A percentile compares a stretch with the other conserved stretches of the same genome.
These are phyloP conservation scores for Herpetospermum pedunculosum DNA, from an alignment of 306 rosid species.

Conservation along the genomic window DNA sequence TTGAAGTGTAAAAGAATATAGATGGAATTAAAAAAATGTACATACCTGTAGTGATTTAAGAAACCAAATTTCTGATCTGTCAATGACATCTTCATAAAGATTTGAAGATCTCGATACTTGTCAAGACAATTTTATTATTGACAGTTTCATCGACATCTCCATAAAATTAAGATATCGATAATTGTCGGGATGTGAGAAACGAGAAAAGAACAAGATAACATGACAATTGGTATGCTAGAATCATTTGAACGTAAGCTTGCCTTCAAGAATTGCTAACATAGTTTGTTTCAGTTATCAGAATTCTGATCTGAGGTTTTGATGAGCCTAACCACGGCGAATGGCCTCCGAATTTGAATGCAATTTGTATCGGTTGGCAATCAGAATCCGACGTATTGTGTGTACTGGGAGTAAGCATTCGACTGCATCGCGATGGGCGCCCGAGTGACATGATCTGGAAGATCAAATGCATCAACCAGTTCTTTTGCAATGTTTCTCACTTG, in stretches of 20 bases:
- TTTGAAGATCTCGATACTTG: too few species aligned
- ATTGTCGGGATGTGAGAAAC: too few species aligned
- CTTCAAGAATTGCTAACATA: not conserved
- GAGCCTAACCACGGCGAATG: not conserved
- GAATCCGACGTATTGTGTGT: slow-evolving; percentile 67
- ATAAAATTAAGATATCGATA: not conserved
- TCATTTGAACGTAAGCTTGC: not conserved
- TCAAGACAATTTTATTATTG: too few species aligned
- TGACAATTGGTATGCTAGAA: not conserved
- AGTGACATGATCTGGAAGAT: slow-evolving; percentile 67
- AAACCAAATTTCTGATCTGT: too few species aligned
- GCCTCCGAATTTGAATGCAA: not conserved
- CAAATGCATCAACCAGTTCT: slow-evolving; percentile 80
- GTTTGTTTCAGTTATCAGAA: not conserved
- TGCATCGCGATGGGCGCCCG: slow-evolving; percentile 86
- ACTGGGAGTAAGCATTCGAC: slow-evolving; percentile 75
- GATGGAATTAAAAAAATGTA: too few species aligned
- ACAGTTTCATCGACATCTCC: not conserved
- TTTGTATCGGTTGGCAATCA: slow-evolving; percentile 3
- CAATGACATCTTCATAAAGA: too few species aligned
- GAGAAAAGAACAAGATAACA: not conserved
- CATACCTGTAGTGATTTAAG: too few species aligned
- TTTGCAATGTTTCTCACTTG: slow-evolving; percentile 77
- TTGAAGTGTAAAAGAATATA: too few species aligned
- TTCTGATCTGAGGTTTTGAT: not conserved